These are phyloP conservation scores for Solanum piurae DNA, from an alignment of 257 asterid genomes.

Conservation along the genomic window DNA sequence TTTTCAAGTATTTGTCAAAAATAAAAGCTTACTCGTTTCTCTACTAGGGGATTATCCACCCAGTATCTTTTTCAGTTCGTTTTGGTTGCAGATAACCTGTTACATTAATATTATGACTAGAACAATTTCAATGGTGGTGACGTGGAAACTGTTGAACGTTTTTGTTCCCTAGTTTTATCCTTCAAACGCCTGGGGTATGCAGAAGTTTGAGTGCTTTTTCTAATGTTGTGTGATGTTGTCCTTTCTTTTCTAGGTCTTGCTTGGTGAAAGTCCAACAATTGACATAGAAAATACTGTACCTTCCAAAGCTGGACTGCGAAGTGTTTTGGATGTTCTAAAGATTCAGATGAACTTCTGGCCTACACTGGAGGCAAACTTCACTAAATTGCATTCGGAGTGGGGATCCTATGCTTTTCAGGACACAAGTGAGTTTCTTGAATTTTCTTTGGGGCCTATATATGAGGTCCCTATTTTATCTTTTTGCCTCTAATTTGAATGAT, in stretches of 20 bases:
- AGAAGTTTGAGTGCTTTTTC: constrained; percentile 2
- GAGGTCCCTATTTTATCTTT: background rate
- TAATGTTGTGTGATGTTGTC: constrained; percentile 19
- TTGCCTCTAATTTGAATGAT: background rate
- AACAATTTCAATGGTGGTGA: background rate
- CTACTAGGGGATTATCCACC: background rate
- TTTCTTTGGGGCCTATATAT: background rate
- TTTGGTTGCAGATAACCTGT: background rate
- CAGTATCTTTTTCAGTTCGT: background rate
- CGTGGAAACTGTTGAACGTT: background rate
- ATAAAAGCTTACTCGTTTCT: background rate
- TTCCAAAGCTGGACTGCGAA: constrained; percentile 58
- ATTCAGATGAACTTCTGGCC: constrained; percentile 83
- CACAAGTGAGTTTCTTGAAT: constrained; percentile 40
- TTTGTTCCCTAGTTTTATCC: background rate
- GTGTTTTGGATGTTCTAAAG: constrained; percentile 58
- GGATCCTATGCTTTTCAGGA: constrained; percentile 34
- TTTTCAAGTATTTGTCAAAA: background rate
- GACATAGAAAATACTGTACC: constrained; percentile 40
- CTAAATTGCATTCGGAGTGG: constrained; percentile 48
- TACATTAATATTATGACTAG: background rate
- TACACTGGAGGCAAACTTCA: constrained; percentile 28
- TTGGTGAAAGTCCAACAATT: constrained; percentile 54
- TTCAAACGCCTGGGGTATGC: background rate
- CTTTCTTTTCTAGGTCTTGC: constrained; percentile 56